A percentile compares a stretch with the other conserved stretches of the same genome.
Evolutionary conservation across 257 asterid genomes (phyloP).

Genomic region (Salvia splendens): DNA sequence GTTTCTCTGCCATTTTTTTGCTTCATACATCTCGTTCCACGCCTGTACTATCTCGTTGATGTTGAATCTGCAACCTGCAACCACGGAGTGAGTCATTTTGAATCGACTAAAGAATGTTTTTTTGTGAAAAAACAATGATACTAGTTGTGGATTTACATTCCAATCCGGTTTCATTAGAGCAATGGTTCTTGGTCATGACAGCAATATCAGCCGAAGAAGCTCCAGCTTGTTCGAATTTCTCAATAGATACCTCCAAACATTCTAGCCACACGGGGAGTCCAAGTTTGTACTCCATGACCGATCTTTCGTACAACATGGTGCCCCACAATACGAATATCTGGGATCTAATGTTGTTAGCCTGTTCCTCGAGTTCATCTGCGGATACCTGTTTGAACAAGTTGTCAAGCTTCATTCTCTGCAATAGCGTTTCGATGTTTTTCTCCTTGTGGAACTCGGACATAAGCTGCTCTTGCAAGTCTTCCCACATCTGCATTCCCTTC

Average conservation of each 20-base stretch:
- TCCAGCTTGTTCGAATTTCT: constrained; percentile 84
- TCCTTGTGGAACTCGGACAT: constrained; percentile 42
- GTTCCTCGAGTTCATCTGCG: constrained; percentile 68
- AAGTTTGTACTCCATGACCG: constrained; percentile 79
- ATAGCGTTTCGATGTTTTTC: constrained; percentile 40
- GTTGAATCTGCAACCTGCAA: constrained; percentile 82
- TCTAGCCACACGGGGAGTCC: constrained; percentile 89
- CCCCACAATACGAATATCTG: constrained; percentile 89
- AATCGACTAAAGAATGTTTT: too few relatives aligned
- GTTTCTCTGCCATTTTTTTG: constrained; percentile 69
- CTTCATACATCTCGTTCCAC: constrained; percentile 95
- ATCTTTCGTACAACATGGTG: constrained; percentile 84
- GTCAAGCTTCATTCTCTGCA: constrained; percentile 66
- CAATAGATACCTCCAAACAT: constrained; percentile 77
- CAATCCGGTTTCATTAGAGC: constrained; percentile 57
- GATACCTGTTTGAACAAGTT: constrained; percentile 53
- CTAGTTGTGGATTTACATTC: constrained; percentile 54
- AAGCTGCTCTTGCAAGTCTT: constrained; percentile 57
- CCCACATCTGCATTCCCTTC: constrained; percentile 83
- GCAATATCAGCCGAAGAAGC: constrained; percentile 84
- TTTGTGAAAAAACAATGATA: neutral
- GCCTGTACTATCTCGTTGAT: constrained; percentile 97
- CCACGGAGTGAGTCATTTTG: too few relatives aligned
- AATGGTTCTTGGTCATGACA: constrained; percentile 85
- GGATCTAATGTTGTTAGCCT: constrained; percentile 66